Conservation (phyloP, 768 basidiomycete species). For the Coprinellus aureogranulatus region DNA sequence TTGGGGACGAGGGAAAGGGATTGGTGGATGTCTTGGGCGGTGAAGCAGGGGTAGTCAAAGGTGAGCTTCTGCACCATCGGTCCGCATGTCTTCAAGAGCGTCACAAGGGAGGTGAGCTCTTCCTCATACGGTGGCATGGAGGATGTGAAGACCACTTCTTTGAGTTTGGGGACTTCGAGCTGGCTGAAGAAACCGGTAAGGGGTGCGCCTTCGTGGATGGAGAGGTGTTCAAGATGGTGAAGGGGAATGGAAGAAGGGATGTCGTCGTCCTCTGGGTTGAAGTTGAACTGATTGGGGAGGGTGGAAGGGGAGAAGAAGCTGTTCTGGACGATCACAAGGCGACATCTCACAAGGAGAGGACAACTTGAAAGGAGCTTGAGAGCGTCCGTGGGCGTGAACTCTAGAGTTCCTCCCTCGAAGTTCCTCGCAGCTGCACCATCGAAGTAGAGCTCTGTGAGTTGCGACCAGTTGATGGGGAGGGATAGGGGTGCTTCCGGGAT, state of each 20-base stretch:
- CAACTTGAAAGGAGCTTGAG: not conserved
- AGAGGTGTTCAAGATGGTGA: not conserved
- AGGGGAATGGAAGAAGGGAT: not conserved
- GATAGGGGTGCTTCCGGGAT: slow-evolving; percentile 1
- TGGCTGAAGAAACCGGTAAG: not conserved
- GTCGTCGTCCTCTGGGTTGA: not conserved
- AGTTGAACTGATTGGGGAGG: not conserved
- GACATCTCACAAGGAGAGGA: slow-evolving; percentile 1
- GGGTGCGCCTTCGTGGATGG: slow-evolving; percentile 3
- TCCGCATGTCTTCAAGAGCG: not conserved
- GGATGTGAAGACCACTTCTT: not conserved
- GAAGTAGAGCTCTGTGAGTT: slow-evolving; percentile 4
- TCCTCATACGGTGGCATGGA: slow-evolving; percentile 2
- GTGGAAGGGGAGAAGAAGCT: not conserved
- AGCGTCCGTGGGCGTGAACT: not conserved
- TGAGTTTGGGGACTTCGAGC: not conserved
- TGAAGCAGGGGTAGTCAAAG: slow-evolving; percentile 2
- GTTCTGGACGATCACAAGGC: not conserved
- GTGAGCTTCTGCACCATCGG: slow-evolving; percentile 1
- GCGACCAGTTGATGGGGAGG: slow-evolving; percentile 3
- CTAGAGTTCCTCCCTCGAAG: not conserved
- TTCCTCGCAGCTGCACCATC: not conserved
- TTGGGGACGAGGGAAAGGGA: not conserved
- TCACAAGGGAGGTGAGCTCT: slow-evolving; percentile 1
- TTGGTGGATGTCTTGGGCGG: not conserved